Percentiles rank a stretch among this genome's conserved stretches.
Evolutionary conservation across 108 stramenopile species (phyloP).

Genomic region (Craspedostauros australis): DNA sequence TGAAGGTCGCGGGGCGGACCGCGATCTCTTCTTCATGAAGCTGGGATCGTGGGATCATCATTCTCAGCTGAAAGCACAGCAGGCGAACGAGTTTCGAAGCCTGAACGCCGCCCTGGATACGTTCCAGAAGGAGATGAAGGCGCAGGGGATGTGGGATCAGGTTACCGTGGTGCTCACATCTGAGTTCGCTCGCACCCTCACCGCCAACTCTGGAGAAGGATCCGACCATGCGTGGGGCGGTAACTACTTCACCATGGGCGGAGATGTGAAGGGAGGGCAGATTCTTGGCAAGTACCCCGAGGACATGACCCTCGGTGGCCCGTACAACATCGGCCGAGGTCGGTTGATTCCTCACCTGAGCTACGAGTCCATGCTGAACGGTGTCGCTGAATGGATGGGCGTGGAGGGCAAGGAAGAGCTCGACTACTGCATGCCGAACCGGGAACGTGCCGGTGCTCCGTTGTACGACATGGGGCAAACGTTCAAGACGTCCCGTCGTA

Average conservation of each 20-base stretch:
- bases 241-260: constrained; percentile 46
- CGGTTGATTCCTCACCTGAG: constrained; percentile 53
- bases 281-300: constrained; percentile 52
- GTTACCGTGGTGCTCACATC: constrained; percentile 41
- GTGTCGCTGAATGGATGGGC: constrained; percentile 25
- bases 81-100: constrained; percentile 18
- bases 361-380: constrained; percentile 65
- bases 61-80: constrained; percentile 13
- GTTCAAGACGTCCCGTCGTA: too few relatives aligned
- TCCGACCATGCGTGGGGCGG: constrained; percentile 75
- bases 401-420: constrained; percentile 8
- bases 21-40: constrained; percentile 53
- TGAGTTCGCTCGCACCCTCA: constrained; percentile 68
- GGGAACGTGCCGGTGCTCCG: too few relatives aligned
- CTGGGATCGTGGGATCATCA: constrained; percentile 66
- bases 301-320: constrained; percentile 45
- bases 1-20: constrained; percentile 35
- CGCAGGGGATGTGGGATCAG: constrained; percentile 41
- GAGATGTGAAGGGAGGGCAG: constrained; percentile 44
- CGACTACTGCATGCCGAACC: constrained; percentile 16
- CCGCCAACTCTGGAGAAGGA: constrained; percentile 64
- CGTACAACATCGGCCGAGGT: constrained; percentile 48
- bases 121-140: constrained; percentile 48
- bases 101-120: constrained; percentile 34
- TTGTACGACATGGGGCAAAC: too few relatives aligned